A percentile compares a stretch with the other conserved stretches of the same genome.
Conservation (phyloP, 192 early-diverging fungal genomes). For the Podila clonocystis region DNA sequence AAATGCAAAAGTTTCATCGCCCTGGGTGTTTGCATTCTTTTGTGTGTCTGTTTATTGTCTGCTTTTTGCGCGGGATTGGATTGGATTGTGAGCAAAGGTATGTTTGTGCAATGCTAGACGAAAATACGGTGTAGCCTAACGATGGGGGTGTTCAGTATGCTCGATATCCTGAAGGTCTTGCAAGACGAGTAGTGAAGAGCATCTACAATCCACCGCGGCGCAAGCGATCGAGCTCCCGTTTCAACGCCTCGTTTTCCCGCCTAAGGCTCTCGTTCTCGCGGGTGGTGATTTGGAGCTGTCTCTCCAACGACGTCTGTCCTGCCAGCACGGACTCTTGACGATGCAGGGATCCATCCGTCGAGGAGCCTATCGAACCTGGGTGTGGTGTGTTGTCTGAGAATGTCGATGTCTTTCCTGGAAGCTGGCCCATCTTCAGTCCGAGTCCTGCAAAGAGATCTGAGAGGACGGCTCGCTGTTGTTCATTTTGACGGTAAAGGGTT, state of each 20-base stretch:
- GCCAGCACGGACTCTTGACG: constrained; percentile 8
- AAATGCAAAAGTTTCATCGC: no score
- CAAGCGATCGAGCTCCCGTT: constrained; percentile 34
- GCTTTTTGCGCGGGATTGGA: no score
- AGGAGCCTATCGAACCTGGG: background rate
- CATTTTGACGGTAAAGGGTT: constrained; percentile 58
- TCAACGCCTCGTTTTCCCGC: constrained; percentile 26
- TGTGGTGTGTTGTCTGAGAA: background rate
- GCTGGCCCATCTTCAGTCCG: constrained; percentile 16
- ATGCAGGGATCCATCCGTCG: constrained; percentile 11
- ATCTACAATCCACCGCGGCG: constrained; percentile 25
- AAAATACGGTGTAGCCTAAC: no score
- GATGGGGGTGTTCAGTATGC: no score
- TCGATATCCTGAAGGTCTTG: no score
- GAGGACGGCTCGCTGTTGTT: constrained; percentile 52
- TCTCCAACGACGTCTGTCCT: constrained; percentile 23
- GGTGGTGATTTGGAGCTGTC: constrained; percentile 17
- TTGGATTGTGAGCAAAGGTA: no score
- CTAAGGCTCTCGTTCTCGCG: constrained; percentile 37
- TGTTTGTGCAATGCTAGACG: no score
- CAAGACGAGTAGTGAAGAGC: no score
- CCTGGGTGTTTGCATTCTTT: no score
- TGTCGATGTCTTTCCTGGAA: background rate
- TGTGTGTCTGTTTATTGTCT: no score
- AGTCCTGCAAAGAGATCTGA: constrained; percentile 41